These are phyloP conservation scores for Metroxylon sagu DNA, from an alignment of 176 grass and related monocot species.

Conservation along the genomic window DNA sequence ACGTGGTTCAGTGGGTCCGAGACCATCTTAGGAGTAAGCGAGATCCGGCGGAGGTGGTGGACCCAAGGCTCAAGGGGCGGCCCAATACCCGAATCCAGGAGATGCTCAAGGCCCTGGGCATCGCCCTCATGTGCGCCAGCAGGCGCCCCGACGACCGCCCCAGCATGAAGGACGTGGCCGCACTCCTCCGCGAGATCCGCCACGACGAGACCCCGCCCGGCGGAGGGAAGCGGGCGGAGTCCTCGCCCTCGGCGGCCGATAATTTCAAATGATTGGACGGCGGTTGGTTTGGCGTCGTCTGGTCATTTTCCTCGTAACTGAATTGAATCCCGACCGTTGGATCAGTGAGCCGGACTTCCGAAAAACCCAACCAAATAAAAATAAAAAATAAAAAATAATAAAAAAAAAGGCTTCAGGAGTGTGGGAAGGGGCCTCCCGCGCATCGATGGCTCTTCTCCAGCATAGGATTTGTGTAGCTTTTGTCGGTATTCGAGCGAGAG, in stretches of 20 bases:
- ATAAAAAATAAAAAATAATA: too few relatives aligned
- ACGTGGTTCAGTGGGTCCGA: conserved; percentile 76
- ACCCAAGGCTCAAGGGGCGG: conserved; percentile 39
- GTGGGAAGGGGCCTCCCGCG: too few relatives aligned
- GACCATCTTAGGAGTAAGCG: conserved; percentile 58
- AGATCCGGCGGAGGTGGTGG: conserved; percentile 52
- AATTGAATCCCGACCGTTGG: too few relatives aligned
- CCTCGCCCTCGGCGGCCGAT: background rate
- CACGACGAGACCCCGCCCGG: conserved; percentile 38
- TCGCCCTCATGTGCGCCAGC: conserved; percentile 75
- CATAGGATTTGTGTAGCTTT: too few relatives aligned
- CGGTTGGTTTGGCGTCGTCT: too few relatives aligned
- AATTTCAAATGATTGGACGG: too few relatives aligned
- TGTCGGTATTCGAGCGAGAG: too few relatives aligned
- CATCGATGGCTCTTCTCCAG: too few relatives aligned
- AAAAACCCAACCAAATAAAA: too few relatives aligned
- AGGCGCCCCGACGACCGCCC: conserved; percentile 46
- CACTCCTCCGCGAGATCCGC: conserved; percentile 64
- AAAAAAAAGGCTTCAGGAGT: too few relatives aligned
- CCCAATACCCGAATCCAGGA: conserved; percentile 42
- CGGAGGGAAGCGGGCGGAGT: background rate
- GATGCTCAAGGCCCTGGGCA: conserved; percentile 85
- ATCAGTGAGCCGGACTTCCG: too few relatives aligned
- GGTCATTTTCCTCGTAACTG: too few relatives aligned
- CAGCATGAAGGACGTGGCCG: conserved; percentile 81